Evolutionary conservation across 2,329 filamentous ascomycete genomes (phyloP), one percentile per base, ranked within the genome.

Genomic region (Sarocladium brachiariae): DNA sequence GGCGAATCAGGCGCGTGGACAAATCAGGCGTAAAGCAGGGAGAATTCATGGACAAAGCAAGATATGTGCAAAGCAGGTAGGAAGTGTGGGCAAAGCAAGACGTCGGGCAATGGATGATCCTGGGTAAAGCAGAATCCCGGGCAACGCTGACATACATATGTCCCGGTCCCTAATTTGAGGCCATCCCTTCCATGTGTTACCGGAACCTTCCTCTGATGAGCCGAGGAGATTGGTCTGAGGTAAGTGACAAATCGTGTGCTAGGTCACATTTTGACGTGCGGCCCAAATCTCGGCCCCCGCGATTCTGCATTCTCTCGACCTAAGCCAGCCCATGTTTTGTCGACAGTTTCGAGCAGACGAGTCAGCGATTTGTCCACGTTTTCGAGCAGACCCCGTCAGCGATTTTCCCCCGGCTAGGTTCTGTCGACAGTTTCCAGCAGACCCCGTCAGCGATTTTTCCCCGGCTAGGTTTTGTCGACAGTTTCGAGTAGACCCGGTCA

Each of bases 171-270:
- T 39, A 39, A 39, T 39, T 39, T 39, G 18, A 9, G 14, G 16
- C 33, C 33, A 35, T 14, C 33, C n/a, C 35, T 39, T 39, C 35
- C 35, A 39, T 39, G 35, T 18, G 35, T 39, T 39, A 39, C 35
- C n/a, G n/a, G n/a, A n/a, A n/a, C n/a, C n/a, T n/a, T n/a, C n/a
- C n/a, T n/a, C n/a, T n/a, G n/a, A n/a, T n/a, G n/a, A n/a, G n/a
- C n/a, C n/a, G n/a, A n/a, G n/a, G n/a, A n/a, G n/a, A n/a, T n/a
- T n/a, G n/a, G n/a, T n/a, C n/a, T n/a, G n/a, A n/a, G n/a, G n/a
- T n/a, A n/a, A n/a, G n/a, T n/a, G n/a, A n/a, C n/a, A n/a, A n/a
- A n/a, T n/a, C n/a, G n/a, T n/a, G n/a, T n/a, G n/a, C n/a, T n/a
- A n/a, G n/a, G n/a, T n/a, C n/a, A n/a, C n/a, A n/a, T n/a, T n/a